phyloP scores from a whole-genome alignment of 1,139 yeast genomes.

The Pneumocystis sp. region DNA sequence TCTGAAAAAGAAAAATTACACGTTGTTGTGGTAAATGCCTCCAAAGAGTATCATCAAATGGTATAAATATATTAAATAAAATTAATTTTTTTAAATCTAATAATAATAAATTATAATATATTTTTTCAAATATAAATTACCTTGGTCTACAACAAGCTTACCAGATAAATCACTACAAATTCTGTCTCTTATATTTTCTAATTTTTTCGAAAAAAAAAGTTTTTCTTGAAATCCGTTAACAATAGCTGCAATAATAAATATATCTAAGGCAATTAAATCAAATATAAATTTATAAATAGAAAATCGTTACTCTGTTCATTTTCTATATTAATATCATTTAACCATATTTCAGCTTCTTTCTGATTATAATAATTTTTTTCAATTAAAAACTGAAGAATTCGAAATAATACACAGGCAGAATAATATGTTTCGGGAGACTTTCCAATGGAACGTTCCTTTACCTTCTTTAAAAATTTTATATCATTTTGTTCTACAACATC shows the following conservation, averaged over 20 bases:
- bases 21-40: constrained; percentile 43
- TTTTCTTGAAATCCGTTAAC: background rate
- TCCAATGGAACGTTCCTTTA: background rate
- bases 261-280: background rate
- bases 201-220: background rate
- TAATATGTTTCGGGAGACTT: background rate
- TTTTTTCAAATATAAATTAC: constrained; percentile 16
- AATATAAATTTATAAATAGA: background rate
- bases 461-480: background rate
- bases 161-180: constrained; percentile 47
- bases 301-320: background rate
- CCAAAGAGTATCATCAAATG: constrained; percentile 20
- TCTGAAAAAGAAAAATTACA: constrained; percentile 15
- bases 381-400: background rate
- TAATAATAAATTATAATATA: background rate
- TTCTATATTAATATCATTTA: background rate
- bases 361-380: background rate
- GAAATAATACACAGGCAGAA: background rate
- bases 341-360: background rate
- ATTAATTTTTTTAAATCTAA: constrained; percentile 30
- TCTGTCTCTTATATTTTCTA: constrained; percentile 41
- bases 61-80: constrained; percentile 36
- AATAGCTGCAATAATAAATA: constrained; percentile 1
- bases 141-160: constrained; percentile 28
- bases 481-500: background rate